phyloP scores from a whole-genome alignment of 768 basidiomycete genomes.

The Coprinellus micaceus region DNA sequence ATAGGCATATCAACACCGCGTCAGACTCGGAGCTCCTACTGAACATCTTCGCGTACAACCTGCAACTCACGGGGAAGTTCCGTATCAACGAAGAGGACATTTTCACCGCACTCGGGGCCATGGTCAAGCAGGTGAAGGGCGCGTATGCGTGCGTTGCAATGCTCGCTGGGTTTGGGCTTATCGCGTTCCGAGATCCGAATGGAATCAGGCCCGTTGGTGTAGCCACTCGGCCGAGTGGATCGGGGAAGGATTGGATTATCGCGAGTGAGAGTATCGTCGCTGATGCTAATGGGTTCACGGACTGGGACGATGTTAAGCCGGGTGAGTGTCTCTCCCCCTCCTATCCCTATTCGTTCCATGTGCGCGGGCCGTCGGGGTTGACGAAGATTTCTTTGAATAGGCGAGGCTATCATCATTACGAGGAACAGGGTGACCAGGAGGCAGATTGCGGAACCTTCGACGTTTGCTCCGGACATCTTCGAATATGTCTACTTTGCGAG shows the following conservation, averaged over 20 bases:
- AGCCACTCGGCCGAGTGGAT: conserved; percentile 59
- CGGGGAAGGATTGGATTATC: conserved; percentile 77
- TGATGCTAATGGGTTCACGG: conserved; percentile 84
- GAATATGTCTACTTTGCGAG: conserved; percentile 99
- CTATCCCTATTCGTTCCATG: conserved; percentile 1
- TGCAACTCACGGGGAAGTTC: conserved; percentile 98
- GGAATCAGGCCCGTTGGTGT: conserved; percentile 93
- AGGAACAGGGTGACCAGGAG: conserved; percentile 71
- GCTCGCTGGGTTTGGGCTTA: conserved; percentile 97
- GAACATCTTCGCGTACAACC: conserved; percentile 96
- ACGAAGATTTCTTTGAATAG: conserved; percentile 32
- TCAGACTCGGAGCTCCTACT: conserved; percentile 96
- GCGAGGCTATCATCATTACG: conserved; percentile 96
- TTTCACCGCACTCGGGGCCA: conserved; percentile 85
- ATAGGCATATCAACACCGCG: conserved; percentile 97
- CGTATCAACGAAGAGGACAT: conserved; percentile 99
- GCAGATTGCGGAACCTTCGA: conserved; percentile 62
- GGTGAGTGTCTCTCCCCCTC: conserved; percentile 40
- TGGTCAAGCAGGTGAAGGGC: conserved; percentile 86
- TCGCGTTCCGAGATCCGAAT: conserved; percentile 97
- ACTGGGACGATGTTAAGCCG: conserved; percentile 92
- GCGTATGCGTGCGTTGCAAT: conserved; percentile 98
- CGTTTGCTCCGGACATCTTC: conserved; percentile 96
- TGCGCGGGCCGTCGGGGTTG: not conserved
- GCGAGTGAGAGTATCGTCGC: conserved; percentile 96